Conservation (phyloP, 805 yeast species). For the Candida schatavii region DNA sequence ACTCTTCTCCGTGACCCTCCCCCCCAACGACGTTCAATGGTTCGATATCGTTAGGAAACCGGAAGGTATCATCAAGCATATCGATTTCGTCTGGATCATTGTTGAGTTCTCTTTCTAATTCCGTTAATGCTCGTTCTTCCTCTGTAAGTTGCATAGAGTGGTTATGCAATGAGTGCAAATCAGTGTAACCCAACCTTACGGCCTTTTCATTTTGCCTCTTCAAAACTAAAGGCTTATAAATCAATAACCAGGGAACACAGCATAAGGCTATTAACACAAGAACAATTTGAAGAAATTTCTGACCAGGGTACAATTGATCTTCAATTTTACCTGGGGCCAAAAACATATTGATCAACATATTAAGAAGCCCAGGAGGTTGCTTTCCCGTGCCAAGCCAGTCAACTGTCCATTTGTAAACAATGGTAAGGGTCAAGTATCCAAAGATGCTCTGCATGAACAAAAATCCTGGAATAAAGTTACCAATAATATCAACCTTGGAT, state of each 20-base stretch:
- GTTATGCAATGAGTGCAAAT: conserved; percentile 28
- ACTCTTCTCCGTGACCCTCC: conserved; percentile 24
- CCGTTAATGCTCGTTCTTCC: conserved; percentile 32
- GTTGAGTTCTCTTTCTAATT: conserved; percentile 13
- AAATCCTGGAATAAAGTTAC: conserved; percentile 72
- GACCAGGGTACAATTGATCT: conserved; percentile 64
- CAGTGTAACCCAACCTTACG: conserved; percentile 34
- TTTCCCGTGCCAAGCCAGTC: conserved; percentile 64
- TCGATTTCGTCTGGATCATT: conserved; percentile 16
- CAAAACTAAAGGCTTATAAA: conserved; percentile 58
- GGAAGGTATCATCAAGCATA: conserved; percentile 24
- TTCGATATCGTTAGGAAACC: conserved; percentile 41
- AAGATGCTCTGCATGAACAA: conserved; percentile 74
- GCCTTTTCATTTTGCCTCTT: conserved; percentile 37
- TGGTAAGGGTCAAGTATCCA: conserved; percentile 65
- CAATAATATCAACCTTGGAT: conserved; percentile 62
- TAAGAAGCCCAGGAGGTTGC: conserved; percentile 70
- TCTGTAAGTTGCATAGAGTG: conserved; percentile 37
- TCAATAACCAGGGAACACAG: conserved; percentile 73
- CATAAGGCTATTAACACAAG: conserved; percentile 57
- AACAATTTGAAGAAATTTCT: conserved; percentile 56
- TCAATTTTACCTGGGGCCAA: conserved; percentile 69
- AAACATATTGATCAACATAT: conserved; percentile 76
- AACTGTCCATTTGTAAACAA: conserved; percentile 70
- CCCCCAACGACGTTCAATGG: conserved; percentile 27